A percentile compares a stretch with the other conserved stretches of the same genome.
These are phyloP conservation scores for Mariannaea elegans DNA, from an alignment of 2,329 filamentous ascomycete genomes.

Conservation along the genomic window DNA sequence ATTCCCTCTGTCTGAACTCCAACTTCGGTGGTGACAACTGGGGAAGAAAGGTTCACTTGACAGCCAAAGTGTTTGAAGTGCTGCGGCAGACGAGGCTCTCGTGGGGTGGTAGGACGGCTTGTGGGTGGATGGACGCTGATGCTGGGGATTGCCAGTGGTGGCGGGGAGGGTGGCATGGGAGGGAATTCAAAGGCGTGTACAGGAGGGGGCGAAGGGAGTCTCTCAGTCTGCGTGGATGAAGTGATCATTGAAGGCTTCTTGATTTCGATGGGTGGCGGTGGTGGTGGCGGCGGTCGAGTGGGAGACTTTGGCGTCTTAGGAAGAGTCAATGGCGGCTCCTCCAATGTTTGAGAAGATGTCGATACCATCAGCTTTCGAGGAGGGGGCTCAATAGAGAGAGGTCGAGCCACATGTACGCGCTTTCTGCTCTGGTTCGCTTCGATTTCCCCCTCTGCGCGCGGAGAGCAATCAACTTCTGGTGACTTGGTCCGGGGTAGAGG, in stretches of 20 bases:
- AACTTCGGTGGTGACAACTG: constrained; percentile 43
- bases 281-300: constrained; percentile 49
- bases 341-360: constrained; percentile 68
- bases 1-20: constrained; percentile 90
- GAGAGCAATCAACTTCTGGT: constrained; percentile 53
- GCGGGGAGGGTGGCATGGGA: constrained; percentile 39
- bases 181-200: constrained; percentile 20
- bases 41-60: constrained; percentile 67
- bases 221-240: constrained; percentile 70
- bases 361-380: constrained; percentile 67
- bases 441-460: constrained; percentile 64
- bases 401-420: constrained; percentile 65
- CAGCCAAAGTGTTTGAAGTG: constrained; percentile 84
- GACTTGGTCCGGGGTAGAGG: constrained; percentile 47
- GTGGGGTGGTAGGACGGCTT: constrained; percentile 83
- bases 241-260: constrained; percentile 57
- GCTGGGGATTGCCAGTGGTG: constrained; percentile 73
- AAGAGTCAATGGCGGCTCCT: constrained; percentile 67
- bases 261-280: constrained; percentile 51
- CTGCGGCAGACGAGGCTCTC: constrained; percentile 78
- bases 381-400: constrained; percentile 58
- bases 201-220: constrained; percentile 19
- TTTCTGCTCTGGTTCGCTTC: constrained; percentile 80
- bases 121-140: constrained; percentile 92
- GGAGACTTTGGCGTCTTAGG: constrained; percentile 70